Conservation (phyloP, 2,329 filamentous ascomycete genomes). For the Fusarium sp. region DNA sequence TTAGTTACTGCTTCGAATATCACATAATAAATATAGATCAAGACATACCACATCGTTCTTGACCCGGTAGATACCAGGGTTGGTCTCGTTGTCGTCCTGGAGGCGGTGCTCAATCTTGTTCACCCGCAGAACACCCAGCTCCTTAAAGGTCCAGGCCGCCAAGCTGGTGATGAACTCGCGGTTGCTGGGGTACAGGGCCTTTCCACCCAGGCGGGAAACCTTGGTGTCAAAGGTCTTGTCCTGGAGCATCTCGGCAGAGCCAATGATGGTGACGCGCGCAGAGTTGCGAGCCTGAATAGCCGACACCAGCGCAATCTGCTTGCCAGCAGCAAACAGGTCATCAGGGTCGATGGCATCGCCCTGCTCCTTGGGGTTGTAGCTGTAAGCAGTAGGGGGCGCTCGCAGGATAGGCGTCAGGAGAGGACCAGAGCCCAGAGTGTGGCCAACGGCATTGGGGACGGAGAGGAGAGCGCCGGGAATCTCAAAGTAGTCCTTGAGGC, state of each 20-base stretch:
- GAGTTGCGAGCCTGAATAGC: conserved; percentile 93
- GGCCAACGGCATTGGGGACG: conserved; percentile 86
- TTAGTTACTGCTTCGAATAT: conserved; percentile 44
- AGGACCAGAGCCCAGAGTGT: conserved; percentile 83
- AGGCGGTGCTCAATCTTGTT: conserved; percentile 86
- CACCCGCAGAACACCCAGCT: conserved; percentile 90
- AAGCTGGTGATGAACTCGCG: conserved; percentile 87
- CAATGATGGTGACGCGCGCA: conserved; percentile 88
- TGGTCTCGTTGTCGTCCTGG: conserved; percentile 71
- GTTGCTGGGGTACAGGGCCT: conserved; percentile 79
- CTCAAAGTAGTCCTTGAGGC: conserved; percentile 83
- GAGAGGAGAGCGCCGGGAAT: conserved; percentile 74
- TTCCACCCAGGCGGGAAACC: conserved; percentile 73
- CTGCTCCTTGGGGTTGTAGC: conserved; percentile 94
- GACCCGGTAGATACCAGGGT: conserved; percentile 92
- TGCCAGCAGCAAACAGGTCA: conserved; percentile 87
- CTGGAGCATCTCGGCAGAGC: conserved; percentile 88
- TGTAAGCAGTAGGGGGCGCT: conserved; percentile 89
- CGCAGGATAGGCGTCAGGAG: conserved; percentile 87
- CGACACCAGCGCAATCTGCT: conserved; percentile 88
- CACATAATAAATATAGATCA: not conserved
- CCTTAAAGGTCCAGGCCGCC: conserved; percentile 96
- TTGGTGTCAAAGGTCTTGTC: conserved; percentile 90
- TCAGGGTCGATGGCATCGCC: conserved; percentile 74
- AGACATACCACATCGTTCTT: conserved; percentile 92